A percentile compares a stretch with the other conserved stretches of the same genome.
These are phyloP conservation scores for Jimgerdemannia flammicorona DNA, from an alignment of 192 early-diverging fungal species.

Conservation along the genomic window DNA sequence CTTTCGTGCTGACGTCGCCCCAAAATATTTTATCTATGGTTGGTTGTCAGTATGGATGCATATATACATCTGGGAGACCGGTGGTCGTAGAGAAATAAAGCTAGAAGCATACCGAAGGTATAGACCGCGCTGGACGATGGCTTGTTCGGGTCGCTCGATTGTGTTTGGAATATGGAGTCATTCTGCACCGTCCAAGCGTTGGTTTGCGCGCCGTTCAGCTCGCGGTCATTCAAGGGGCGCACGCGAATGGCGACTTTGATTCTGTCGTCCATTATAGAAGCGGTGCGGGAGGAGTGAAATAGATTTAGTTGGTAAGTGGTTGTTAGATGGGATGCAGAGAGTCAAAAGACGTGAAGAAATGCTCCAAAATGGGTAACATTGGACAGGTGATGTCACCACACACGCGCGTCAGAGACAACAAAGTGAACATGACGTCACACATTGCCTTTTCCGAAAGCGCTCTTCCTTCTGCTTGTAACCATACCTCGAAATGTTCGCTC, in stretches of 20 bases:
- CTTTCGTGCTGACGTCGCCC: conserved; percentile 32
- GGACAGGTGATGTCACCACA: not conserved
- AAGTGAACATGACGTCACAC: not conserved
- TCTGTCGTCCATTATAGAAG: conserved; percentile 3
- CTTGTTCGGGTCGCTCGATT: not conserved
- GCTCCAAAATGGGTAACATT: not conserved
- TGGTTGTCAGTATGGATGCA: not conserved
- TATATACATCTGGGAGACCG: not conserved
- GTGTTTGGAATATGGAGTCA: conserved; percentile 2
- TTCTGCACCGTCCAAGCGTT: conserved; percentile 38
- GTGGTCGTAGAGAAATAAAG: not conserved
- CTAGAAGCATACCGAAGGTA: conserved; percentile 1
- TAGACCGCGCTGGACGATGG: not conserved
- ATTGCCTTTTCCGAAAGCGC: not conserved
- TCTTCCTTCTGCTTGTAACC: too few species aligned
- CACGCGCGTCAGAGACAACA: too few species aligned
- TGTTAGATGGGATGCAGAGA: too few species aligned
- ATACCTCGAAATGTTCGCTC: too few species aligned
- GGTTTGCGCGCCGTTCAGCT: conserved; percentile 41
- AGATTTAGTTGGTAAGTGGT: not conserved
- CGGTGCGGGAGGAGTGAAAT: not conserved
- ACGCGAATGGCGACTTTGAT: conserved; percentile 68
- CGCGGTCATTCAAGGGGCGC: conserved; percentile 59
- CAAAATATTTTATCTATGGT: conserved; percentile 23
- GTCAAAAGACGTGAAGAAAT: too few species aligned